Conservation (phyloP, 164 flowering plant genomes). For the Sedum album region DNA sequence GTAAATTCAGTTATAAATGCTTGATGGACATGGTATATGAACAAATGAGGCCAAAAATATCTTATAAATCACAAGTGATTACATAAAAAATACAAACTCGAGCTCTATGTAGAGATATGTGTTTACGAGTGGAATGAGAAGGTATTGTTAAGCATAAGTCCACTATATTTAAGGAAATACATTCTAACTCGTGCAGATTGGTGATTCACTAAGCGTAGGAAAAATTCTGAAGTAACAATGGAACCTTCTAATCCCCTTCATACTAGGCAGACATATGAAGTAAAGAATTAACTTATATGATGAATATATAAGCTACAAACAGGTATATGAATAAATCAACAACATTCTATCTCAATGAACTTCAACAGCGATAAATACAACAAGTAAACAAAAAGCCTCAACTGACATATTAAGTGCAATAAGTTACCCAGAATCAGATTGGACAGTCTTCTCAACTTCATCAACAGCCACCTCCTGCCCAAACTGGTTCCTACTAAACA, state of each 20-base stretch:
- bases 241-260: background rate
- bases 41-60: background rate
- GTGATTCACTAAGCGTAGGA: background rate
- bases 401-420: too few species aligned
- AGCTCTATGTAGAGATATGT: background rate
- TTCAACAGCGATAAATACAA: background rate
- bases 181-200: background rate
- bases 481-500: conserved; percentile 61
- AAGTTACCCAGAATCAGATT: conserved; percentile 72
- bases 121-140: background rate
- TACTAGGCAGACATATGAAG: background rate
- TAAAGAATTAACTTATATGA: background rate
- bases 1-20: background rate
- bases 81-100: background rate
- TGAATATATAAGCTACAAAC: background rate
- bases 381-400: background rate
- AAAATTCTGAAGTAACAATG: background rate
- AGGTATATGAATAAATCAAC: background rate
- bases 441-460: conserved; percentile 88
- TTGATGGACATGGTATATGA: background rate
- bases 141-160: too few species aligned
- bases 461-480: conserved; percentile 36
- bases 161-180: too few species aligned
- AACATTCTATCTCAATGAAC: background rate
- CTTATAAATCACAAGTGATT: background rate